Evolutionary conservation across 1,284 basidiomycete species (phyloP).

Genomic region (Amylostereum areolatum): DNA sequence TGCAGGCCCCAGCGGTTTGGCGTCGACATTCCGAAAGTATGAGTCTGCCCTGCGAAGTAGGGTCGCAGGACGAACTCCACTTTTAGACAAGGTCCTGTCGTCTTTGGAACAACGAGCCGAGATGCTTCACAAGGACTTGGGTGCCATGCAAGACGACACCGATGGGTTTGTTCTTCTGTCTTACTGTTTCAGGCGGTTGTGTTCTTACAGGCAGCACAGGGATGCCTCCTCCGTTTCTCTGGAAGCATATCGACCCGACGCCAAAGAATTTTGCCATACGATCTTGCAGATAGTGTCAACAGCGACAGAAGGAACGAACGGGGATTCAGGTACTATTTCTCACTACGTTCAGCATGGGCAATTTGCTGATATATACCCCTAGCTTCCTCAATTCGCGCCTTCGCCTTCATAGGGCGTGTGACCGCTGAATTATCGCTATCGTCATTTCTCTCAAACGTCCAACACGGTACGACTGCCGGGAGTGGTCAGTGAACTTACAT

Average conservation of each 20-base stretch:
- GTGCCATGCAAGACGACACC: slow-evolving; percentile 35
- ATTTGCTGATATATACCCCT: no score
- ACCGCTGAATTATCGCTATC: slow-evolving; percentile 35
- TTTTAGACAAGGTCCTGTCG: slow-evolving; percentile 50
- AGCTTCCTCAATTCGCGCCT: slow-evolving; percentile 26
- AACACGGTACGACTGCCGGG: slow-evolving; percentile 30
- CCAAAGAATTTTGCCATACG: slow-evolving; percentile 35
- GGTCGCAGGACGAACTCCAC: slow-evolving; percentile 51
- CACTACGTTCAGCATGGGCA: no score
- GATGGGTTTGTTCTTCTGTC: no score
- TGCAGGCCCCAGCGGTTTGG: slow-evolving; percentile 29
- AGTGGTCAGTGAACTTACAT: slow-evolving; percentile 28
- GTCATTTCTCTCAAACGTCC: slow-evolving; percentile 19
- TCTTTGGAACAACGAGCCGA: slow-evolving; percentile 51
- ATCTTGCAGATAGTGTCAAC: slow-evolving; percentile 34
- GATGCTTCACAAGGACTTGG: slow-evolving; percentile 52
- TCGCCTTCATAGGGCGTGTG: slow-evolving; percentile 31
- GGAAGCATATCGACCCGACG: slow-evolving; percentile 40
- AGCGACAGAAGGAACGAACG: slow-evolving; percentile 24
- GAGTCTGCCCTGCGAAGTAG: slow-evolving; percentile 49
- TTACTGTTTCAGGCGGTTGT: no score
- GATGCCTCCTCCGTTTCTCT: no score
- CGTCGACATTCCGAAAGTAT: slow-evolving; percentile 52
- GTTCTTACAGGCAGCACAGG: no score
- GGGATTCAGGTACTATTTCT: no score